phyloP scores from a whole-genome alignment of 2,329 filamentous ascomycete species.

The Penicillium sp. region DNA sequence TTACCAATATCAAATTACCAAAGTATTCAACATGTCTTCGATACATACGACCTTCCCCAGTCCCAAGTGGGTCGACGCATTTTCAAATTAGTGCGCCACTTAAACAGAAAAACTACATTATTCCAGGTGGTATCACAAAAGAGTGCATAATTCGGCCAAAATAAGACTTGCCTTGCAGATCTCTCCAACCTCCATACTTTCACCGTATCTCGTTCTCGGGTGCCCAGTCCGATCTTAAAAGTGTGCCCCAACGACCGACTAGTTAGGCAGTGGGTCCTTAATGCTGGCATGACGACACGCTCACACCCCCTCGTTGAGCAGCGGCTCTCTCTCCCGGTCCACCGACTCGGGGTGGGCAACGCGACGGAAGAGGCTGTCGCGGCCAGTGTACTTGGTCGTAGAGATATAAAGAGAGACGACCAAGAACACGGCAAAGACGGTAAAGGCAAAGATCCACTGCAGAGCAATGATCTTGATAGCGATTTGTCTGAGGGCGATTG shows the following conservation, averaged over 20 bases:
- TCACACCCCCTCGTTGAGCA: conserved; percentile 46
- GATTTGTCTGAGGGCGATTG: conserved; percentile 76
- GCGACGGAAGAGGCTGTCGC: conserved; percentile 38
- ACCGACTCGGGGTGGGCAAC: conserved; percentile 39
- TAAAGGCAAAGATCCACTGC: conserved; percentile 91
- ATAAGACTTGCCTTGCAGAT: background rate
- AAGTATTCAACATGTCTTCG: background rate
- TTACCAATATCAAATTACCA: background rate
- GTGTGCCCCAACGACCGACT: background rate
- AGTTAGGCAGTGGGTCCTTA: background rate
- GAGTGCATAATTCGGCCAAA: background rate
- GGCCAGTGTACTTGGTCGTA: conserved; percentile 35
- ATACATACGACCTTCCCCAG: background rate
- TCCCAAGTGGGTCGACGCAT: conserved; percentile 3
- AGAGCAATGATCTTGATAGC: conserved; percentile 70
- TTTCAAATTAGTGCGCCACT: background rate
- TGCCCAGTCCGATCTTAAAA: background rate
- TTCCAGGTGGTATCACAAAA: background rate
- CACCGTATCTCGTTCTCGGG: background rate
- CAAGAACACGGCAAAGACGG: conserved; percentile 75
- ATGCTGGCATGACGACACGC: background rate
- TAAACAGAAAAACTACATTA: background rate
- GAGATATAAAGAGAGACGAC: conserved; percentile 58
- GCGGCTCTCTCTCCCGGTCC: conserved; percentile 55
- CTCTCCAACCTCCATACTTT: background rate